These are phyloP conservation scores for Botrytis deweyae DNA, from an alignment of 2,329 filamentous ascomycete species.

Conservation along the genomic window DNA sequence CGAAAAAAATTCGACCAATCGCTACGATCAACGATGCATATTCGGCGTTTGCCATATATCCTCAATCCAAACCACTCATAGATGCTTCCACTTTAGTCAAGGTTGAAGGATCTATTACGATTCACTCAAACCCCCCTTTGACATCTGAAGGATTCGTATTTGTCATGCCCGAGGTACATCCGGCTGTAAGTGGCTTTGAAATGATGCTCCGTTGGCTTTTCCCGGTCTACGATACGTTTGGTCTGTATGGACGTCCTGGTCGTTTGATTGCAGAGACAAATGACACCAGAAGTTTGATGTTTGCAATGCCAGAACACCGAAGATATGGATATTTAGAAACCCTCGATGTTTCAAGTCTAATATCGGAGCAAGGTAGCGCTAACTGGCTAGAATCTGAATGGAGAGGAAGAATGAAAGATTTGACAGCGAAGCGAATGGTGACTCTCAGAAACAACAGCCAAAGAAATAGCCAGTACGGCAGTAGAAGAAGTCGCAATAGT, in stretches of 20 bases:
- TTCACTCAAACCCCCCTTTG: slow-evolving; percentile 73
- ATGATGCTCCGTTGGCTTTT: slow-evolving; percentile 93
- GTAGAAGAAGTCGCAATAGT: slow-evolving; percentile 57
- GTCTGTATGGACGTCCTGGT: slow-evolving; percentile 83
- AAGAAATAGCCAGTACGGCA: slow-evolving; percentile 49
- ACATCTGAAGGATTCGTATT: slow-evolving; percentile 93
- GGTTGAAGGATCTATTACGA: slow-evolving; percentile 85
- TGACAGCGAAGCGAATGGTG: slow-evolving; percentile 77
- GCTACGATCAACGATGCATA: slow-evolving; percentile 89
- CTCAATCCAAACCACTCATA: slow-evolving; percentile 88
- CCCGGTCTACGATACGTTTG: slow-evolving; percentile 90
- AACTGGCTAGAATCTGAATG: slow-evolving; percentile 85
- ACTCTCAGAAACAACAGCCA: slow-evolving; percentile 49
- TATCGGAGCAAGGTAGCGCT: slow-evolving; percentile 73
- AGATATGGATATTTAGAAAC: slow-evolving; percentile 90
- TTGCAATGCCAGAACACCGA: slow-evolving; percentile 88
- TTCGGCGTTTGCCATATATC: slow-evolving; percentile 92
- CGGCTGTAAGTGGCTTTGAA: slow-evolving; percentile 91
- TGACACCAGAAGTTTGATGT: slow-evolving; percentile 91
- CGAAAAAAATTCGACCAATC: slow-evolving; percentile 86
- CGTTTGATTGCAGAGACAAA: slow-evolving; percentile 83
- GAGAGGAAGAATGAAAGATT: slow-evolving; percentile 84
- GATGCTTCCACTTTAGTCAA: slow-evolving; percentile 94
- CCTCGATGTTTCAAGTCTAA: slow-evolving; percentile 77
- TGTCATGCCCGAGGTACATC: slow-evolving; percentile 91